Evolutionary conservation across 768 basidiomycete species (phyloP), one percentile per base, ranked within the genome.

Genomic region (Leccinum boreale): DNA sequence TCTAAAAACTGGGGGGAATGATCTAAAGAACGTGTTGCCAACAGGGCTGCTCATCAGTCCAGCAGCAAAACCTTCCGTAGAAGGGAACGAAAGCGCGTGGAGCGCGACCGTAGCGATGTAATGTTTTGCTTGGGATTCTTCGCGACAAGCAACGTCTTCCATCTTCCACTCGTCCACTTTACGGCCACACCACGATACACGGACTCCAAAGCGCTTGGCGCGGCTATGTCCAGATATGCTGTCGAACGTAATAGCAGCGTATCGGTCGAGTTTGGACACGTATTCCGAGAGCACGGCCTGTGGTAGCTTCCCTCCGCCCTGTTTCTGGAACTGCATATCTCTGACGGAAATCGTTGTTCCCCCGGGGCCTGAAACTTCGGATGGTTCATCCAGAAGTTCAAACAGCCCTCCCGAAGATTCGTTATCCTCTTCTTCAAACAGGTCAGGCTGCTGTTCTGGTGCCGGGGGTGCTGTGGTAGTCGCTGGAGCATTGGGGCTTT

Each of bases 81-180:
- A 56, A 15, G 85, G 83, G 64, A 86, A 92, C 11, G 83, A 85
- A 31, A 98, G 74, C 4, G 84, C 80, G 70, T 96, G 92, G 33
- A 98, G 76, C 4, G 93, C 94, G 50, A 95, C 73, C 17, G 89
- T 90, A 4, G 96, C 83, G 51, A 96, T 81, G 67, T 93, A 99
- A 65, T 98, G 86, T 71, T 92, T 91, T 23, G 96, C 94, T 69
- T 98, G 94, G 0, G 67, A 65, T 55, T 84, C 80, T 60, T 90
- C 84, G 46, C 82, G 76, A 66, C 96, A 98, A 14, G 91, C 94
- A 46, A 91, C 77, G 58, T 91, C 84, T 4, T 85, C 82, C 96
- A 98, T 99, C 15, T 70, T 69, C 88, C 89, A 97, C 51, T 85
- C 79, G 54, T 82, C 77, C 56, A 74, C 73, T 61, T 79, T 80